Conservation (phyloP, 164 flowering plant species). For the Euptelea pleiosperma region DNA sequence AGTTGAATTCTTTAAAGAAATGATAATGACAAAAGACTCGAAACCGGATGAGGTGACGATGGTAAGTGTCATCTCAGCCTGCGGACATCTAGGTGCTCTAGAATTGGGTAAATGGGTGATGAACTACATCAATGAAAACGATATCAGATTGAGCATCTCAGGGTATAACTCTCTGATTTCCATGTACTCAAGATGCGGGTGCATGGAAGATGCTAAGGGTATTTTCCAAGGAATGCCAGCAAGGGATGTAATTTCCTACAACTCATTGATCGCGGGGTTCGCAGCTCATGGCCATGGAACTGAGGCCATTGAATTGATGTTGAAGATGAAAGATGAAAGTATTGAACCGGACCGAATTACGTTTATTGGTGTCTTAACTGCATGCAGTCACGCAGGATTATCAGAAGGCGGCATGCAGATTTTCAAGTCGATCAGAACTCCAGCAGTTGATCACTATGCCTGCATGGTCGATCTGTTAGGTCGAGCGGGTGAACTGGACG, state of each 20-base stretch:
- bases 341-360: conserved; percentile 60
- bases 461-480: conserved; percentile 75
- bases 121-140: conserved; percentile 23
- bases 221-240: conserved; percentile 44
- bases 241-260: conserved; percentile 64
- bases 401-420: conserved; percentile 48
- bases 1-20: conserved; percentile 56
- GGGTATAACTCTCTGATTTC: conserved; percentile 60
- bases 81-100: conserved; percentile 71
- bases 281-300: conserved; percentile 62
- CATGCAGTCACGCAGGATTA: conserved; percentile 76
- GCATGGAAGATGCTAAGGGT: conserved; percentile 48
- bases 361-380: conserved; percentile 59
- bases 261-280: conserved; percentile 62
- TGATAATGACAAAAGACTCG: conserved; percentile 23
- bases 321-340: conserved; percentile 46
- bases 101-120: conserved; percentile 52
- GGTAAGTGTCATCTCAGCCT: conserved; percentile 70
- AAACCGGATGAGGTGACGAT: conserved; percentile 74
- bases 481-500: conserved; percentile 57
- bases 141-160: conserved; percentile 41
- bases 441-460: conserved; percentile 70
- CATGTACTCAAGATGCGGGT: conserved; percentile 82
- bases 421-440: conserved; percentile 46
- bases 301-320: conserved; percentile 38